A percentile compares a stretch with the other conserved stretches of the same genome.
These are phyloP conservation scores for Claviceps citrina DNA, from an alignment of 2,329 filamentous ascomycete genomes.

Conservation along the genomic window DNA sequence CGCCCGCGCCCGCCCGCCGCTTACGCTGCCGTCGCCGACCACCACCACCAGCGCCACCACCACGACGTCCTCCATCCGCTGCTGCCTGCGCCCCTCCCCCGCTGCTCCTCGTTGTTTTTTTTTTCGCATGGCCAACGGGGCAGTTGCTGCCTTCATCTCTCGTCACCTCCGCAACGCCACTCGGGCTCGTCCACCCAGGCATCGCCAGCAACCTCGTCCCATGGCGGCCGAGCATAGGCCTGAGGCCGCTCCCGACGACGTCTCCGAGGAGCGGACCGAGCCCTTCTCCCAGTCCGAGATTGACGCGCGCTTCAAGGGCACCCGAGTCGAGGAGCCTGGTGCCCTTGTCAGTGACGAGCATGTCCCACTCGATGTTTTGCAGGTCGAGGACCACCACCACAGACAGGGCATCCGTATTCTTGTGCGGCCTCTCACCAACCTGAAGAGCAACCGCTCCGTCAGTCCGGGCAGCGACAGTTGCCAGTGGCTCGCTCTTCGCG, in stretches of 20 bases:
- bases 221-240: conserved; percentile 32
- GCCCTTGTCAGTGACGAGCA: conserved; percentile 23
- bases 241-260: conserved; percentile 22
- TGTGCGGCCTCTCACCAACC: conserved; percentile 36
- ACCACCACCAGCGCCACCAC: neutral
- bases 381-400: conserved; percentile 36
- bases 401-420: conserved; percentile 41
- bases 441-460: conserved; percentile 37
- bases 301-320: conserved; percentile 30
- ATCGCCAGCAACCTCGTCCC: conserved; percentile 3
- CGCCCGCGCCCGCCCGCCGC: neutral
- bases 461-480: conserved; percentile 41
- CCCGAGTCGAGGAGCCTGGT: conserved; percentile 29
- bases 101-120: too few species aligned
- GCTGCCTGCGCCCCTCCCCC: too few species aligned
- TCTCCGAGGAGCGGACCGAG: conserved; percentile 39
- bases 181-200: conserved; percentile 3
- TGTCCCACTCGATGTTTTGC: conserved; percentile 38
- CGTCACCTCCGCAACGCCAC: conserved; percentile 2
- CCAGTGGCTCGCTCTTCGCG: conserved; percentile 40
- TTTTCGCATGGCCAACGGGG: neutral
- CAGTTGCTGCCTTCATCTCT: conserved; percentile 3
- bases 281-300: conserved; percentile 43
- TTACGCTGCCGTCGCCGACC: neutral
- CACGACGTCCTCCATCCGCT: neutral